Evolutionary conservation across 352 stramenopile genomes (phyloP), one percentile per base, ranked within the genome.

Genomic region (Thalassiosira mediterranea): DNA sequence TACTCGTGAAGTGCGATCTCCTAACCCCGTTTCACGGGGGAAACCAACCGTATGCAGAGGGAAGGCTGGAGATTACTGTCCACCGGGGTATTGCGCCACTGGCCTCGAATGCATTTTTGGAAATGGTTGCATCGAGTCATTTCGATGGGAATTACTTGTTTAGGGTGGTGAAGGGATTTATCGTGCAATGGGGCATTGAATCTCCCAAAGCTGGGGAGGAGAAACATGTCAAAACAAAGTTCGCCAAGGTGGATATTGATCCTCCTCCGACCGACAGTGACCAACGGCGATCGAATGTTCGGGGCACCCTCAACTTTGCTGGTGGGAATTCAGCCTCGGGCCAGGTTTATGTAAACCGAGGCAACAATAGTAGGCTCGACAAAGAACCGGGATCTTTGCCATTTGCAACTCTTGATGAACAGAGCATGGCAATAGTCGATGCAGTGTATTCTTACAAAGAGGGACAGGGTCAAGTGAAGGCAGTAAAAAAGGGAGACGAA

Each of bases 61-160:
- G 70, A 13, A 64, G 26, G 34, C 49, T 79, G n/a, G 17, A 69
- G 13, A 68, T 79, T 51, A 52, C 32, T 64, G 61, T 79, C 19
- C 70, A 69, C 51, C 48, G 58, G 65, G 28, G 23, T 19, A 21
- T 79, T 38, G 62, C 70, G 4, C 61, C 70, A 23, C 46, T 72
- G 17, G 70, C 70, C 26, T 65, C 61, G 31, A 37, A 69, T 63
- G 52, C 60, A 29, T 79, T 79, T 69, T 59, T 79, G 17, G 32
- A 38, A 15, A 69, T 79, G 61, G 46, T 79, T 15, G n/a, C 17
- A 8, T 72, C 53, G 3, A 15, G 64, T 29, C 70, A 79, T 38
- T 79, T 79, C 57, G 56, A 79, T 73, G 61, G 53, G 15, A 73
- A 67, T 34, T 79, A 73, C 47, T 15, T 73, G 13, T 72, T 79